These are phyloP conservation scores for Ophiosphaerella narmari DNA, from an alignment of 2,329 filamentous ascomycete genomes.

Conservation along the genomic window DNA sequence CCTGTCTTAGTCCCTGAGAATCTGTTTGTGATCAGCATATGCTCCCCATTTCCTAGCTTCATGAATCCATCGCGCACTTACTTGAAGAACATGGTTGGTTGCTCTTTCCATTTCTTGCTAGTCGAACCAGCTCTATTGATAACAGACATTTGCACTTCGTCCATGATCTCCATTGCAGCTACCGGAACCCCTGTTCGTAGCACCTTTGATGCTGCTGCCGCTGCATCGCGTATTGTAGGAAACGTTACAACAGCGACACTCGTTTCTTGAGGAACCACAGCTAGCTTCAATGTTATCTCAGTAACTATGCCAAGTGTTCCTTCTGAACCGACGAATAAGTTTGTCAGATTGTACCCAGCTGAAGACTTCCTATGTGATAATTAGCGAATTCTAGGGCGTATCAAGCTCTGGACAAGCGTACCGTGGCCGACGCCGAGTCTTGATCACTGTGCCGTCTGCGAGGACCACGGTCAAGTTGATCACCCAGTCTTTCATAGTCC, in stretches of 20 bases:
- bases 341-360: slow-evolving; percentile 82
- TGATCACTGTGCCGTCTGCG: slow-evolving; percentile 77
- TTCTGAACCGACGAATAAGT: slow-evolving; percentile 79
- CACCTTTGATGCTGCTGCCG: slow-evolving; percentile 73
- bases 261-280: slow-evolving; percentile 74
- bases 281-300: slow-evolving; percentile 79
- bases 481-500: slow-evolving; percentile 88
- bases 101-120: slow-evolving; percentile 73
- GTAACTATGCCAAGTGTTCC: slow-evolving; percentile 82
- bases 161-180: slow-evolving; percentile 83
- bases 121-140: slow-evolving; percentile 77
- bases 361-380: slow-evolving; percentile 64
- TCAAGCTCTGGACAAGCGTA: slow-evolving; percentile 17
- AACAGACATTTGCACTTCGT: slow-evolving; percentile 84
- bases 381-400: slow-evolving; percentile 6
- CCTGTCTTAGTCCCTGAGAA: slow-evolving; percentile 77
- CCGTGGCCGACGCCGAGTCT: slow-evolving; percentile 75
- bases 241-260: slow-evolving; percentile 82
- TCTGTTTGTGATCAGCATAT: slow-evolving; percentile 36
- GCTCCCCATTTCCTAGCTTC: slow-evolving; percentile 1
- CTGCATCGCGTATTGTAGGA: slow-evolving; percentile 75
- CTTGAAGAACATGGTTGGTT: slow-evolving; percentile 82
- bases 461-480: slow-evolving; percentile 81
- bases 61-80: slow-evolving; percentile 43
- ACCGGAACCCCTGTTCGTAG: slow-evolving; percentile 75